Conservation (phyloP, 768 basidiomycete genomes). For the Kwoniella botswanensis region DNA sequence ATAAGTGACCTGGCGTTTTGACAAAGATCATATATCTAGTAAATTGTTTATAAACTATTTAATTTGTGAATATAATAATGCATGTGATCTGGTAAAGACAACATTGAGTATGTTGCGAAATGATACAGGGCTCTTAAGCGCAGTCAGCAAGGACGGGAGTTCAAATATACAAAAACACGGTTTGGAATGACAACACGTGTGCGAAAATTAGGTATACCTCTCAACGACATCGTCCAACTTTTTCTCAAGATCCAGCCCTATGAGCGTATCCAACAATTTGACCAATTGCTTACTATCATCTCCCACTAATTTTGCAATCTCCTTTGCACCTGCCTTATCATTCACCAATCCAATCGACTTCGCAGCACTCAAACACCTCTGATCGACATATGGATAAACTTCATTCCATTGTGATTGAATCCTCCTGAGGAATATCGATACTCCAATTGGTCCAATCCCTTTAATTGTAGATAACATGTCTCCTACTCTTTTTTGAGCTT, state of each 20-base stretch:
- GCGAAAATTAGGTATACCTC: conserved; percentile 1
- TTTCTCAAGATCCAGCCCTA: conserved; percentile 49
- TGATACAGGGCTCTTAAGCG: neutral
- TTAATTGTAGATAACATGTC: conserved; percentile 39
- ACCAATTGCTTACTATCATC: conserved; percentile 35
- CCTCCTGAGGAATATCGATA: conserved; percentile 43
- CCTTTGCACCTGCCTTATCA: conserved; percentile 28
- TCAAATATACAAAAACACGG: neutral
- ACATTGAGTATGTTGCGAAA: neutral
- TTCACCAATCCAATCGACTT: conserved; percentile 34
- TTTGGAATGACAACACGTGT: neutral
- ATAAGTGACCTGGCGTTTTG: neutral
- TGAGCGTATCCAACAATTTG: conserved; percentile 43
- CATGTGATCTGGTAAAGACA: neutral
- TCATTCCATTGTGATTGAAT: conserved; percentile 50
- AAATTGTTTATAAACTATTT: neutral
- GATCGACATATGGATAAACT: conserved; percentile 50
- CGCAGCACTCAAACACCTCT: conserved; percentile 38
- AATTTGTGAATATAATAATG: conserved; percentile 3
- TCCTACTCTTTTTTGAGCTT: conserved; percentile 35
- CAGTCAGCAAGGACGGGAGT: neutral
- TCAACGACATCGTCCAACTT: conserved; percentile 36
- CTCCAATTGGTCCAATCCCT: conserved; percentile 47
- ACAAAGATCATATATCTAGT: neutral
- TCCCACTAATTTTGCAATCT: conserved; percentile 29